Conservation (phyloP, 148 eudicot species). For the Chenopodium formosanum region DNA sequence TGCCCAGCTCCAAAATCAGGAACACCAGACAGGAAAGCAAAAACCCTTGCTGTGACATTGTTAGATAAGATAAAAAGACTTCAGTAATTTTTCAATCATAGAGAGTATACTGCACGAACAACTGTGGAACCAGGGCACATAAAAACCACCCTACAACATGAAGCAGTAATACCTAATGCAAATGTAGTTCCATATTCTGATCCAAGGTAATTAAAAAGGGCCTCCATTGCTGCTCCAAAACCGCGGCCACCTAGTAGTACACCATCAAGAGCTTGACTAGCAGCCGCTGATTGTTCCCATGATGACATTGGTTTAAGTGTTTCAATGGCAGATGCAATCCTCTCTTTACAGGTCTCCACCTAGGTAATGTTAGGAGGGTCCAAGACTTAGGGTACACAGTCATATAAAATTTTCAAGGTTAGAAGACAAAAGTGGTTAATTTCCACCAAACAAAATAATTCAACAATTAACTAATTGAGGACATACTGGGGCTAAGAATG, state of each 20-base stretch:
- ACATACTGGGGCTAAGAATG: slow-evolving; percentile 96
- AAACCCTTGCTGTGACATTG: slow-evolving; percentile 72
- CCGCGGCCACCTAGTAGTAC: slow-evolving; percentile 94
- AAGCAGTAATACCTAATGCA: slow-evolving; percentile 65
- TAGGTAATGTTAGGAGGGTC: slow-evolving; percentile 28
- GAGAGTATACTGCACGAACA: background rate
- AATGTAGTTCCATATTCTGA: slow-evolving; percentile 94
- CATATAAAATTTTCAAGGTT: background rate
- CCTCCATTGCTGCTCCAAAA: slow-evolving; percentile 95
- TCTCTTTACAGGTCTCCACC: slow-evolving; percentile 98
- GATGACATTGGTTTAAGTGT: slow-evolving; percentile 88
- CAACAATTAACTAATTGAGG: slow-evolving; percentile 7
- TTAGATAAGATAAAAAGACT: background rate
- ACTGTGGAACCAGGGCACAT: background rate
- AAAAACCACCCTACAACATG: background rate
- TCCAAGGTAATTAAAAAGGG: slow-evolving; percentile 80
- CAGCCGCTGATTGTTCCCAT: slow-evolving; percentile 85
- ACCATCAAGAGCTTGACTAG: slow-evolving; percentile 86
- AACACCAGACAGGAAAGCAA: slow-evolving; percentile 94
- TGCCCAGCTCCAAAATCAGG: slow-evolving; percentile 98
- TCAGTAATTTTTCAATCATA: background rate
- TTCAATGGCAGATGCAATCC: slow-evolving; percentile 91
- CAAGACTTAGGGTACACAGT: slow-evolving; percentile 11
- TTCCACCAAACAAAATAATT: background rate
- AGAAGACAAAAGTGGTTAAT: background rate